A percentile compares a stretch with the other conserved stretches of the same genome.
These are phyloP conservation scores for Populus hybrid DNA, from an alignment of 441 rosid genomes.

Conservation along the genomic window DNA sequence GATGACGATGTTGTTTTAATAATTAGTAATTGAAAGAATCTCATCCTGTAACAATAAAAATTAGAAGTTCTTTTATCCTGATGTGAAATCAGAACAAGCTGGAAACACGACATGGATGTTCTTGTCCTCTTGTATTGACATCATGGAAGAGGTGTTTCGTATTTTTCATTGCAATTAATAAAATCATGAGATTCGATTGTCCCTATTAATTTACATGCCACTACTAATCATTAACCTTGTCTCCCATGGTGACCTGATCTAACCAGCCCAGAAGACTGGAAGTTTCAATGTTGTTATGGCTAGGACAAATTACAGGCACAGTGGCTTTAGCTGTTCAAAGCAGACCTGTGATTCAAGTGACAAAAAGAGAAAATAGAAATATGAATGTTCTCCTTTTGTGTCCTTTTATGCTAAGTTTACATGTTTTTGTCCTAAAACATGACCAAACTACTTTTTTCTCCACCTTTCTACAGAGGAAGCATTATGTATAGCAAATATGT, in stretches of 20 bases:
- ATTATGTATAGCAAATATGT: neutral
- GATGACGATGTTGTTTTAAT: neutral
- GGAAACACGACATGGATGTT: neutral
- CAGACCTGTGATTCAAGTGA: neutral
- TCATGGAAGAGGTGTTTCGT: neutral
- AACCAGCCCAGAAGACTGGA: neutral
- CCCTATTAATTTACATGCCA: neutral
- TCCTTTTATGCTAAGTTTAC: neutral
- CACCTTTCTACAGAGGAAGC: conserved; percentile 17
- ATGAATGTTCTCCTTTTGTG: conserved; percentile 6
- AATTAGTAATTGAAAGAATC: neutral
- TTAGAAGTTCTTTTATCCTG: too few species aligned
- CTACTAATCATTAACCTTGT: conserved; percentile 4
- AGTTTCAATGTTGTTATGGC: neutral
- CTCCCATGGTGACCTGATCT: conserved; percentile 1
- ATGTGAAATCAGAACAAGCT: neutral
- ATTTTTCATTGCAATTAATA: neutral
- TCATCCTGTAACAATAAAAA: neutral
- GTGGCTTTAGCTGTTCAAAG: neutral
- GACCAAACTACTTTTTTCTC: conserved; percentile 4
- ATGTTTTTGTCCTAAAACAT: neutral
- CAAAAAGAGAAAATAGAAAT: conserved; percentile 17
- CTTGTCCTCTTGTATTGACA: neutral
- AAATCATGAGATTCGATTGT: neutral
- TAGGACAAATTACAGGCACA: conserved; percentile 1